A percentile compares a stretch with the other conserved stretches of the same genome.
Evolutionary conservation across 352 stramenopile species (phyloP).

Genomic region (Globisporangium nagaii): DNA sequence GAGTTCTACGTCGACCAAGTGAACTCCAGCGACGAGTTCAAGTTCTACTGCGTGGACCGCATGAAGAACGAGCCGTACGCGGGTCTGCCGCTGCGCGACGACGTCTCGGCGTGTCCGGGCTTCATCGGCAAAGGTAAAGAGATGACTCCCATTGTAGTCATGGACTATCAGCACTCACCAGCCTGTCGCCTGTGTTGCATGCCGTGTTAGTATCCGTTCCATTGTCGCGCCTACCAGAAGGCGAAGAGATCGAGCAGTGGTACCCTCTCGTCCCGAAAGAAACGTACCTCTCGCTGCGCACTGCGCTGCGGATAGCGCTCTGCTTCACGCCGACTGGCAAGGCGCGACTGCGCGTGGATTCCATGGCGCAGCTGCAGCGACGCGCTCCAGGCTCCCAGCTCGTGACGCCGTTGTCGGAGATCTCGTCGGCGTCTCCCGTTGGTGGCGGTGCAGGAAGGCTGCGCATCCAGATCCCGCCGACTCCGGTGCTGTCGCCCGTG

Average conservation of each 20-base stretch:
- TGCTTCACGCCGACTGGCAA: slow-evolving; percentile 53
- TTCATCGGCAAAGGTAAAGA: slow-evolving; percentile 72
- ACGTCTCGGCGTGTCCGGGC: slow-evolving; percentile 36
- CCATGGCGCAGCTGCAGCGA: slow-evolving; percentile 14
- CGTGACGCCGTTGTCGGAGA: slow-evolving; percentile 15
- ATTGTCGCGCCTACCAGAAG: slow-evolving; percentile 54
- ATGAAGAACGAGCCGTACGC: slow-evolving; percentile 40
- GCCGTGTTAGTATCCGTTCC: slow-evolving; percentile 41
- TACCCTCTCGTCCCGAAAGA: slow-evolving; percentile 65
- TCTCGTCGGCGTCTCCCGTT: slow-evolving; percentile 30
- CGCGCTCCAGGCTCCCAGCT: slow-evolving; percentile 11
- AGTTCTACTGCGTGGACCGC: slow-evolving; percentile 67
- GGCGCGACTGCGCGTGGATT: slow-evolving; percentile 10
- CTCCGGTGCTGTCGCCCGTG: slow-evolving; percentile 5
- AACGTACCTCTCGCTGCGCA: slow-evolving; percentile 36
- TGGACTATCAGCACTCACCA: no score
- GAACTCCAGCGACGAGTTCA: slow-evolving; percentile 51
- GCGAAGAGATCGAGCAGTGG: slow-evolving; percentile 84
- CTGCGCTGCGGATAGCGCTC: slow-evolving; percentile 63
- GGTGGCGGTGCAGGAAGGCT: slow-evolving; percentile 1
- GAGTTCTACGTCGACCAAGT: slow-evolving; percentile 74
- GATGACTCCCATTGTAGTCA: no score
- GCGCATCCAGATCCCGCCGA: slow-evolving; percentile 5
- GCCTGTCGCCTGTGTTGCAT: no score
- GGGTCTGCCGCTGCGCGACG: slow-evolving; percentile 35